Evolutionary conservation across 2,329 filamentous ascomycete genomes (phyloP).

Genomic region (Monosporascus sp.): DNA sequence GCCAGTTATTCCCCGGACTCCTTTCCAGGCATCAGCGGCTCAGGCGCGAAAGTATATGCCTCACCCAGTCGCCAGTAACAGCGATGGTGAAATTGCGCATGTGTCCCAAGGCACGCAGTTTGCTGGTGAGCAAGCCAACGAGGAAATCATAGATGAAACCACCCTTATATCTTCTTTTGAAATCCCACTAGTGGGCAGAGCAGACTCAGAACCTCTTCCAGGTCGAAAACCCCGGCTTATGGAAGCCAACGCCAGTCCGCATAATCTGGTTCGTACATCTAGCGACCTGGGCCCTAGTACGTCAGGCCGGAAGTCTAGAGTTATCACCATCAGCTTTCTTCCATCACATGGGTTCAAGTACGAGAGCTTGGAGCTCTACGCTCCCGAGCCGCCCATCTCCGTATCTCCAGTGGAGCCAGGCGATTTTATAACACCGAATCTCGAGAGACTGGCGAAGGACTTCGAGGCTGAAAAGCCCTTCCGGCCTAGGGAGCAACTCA

Average conservation of each 20-base stretch:
- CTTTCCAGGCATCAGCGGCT: neutral
- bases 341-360: constrained; percentile 20
- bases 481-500: constrained; percentile 40
- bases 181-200: constrained; percentile 8
- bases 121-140: constrained; percentile 6
- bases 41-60: neutral
- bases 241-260: constrained; percentile 9
- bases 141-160: constrained; percentile 21
- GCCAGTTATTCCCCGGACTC: constrained; percentile 1
- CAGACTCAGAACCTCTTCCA: constrained; percentile 29
- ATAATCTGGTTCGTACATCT: constrained; percentile 22
- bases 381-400: constrained; percentile 49
- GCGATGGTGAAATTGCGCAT: neutral
- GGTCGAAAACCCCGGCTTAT: constrained; percentile 19
- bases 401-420: constrained; percentile 33
- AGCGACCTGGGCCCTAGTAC: constrained; percentile 29
- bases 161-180: constrained; percentile 14
- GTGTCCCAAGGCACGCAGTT: neutral
- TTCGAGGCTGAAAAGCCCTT: constrained; percentile 49
- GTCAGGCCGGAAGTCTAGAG: constrained; percentile 7
- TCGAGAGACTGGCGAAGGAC: constrained; percentile 48
- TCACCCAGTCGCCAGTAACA: neutral
- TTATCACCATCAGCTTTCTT: constrained; percentile 16
- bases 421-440: constrained; percentile 51
- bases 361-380: constrained; percentile 42